A percentile compares a stretch with the other conserved stretches of the same genome.
phyloP scores from a whole-genome alignment of 345 rosid genomes.

The Arabidopsis suecica region DNA sequence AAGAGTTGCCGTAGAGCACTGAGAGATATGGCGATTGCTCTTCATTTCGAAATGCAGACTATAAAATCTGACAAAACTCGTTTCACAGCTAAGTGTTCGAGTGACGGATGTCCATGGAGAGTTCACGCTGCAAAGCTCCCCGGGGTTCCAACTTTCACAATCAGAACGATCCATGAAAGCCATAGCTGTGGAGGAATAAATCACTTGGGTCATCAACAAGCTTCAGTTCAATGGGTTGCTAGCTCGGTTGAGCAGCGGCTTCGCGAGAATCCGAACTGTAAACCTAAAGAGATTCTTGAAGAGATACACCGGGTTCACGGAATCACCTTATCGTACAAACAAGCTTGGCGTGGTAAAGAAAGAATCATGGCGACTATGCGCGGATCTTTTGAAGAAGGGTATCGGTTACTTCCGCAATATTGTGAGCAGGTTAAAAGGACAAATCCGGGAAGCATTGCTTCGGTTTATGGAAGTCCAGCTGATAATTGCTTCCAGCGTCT shows the following conservation, averaged over 20 bases:
- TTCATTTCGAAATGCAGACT: constrained; percentile 97
- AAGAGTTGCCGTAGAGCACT: constrained; percentile 94
- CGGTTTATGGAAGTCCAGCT: constrained; percentile 74
- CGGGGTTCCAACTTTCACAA: constrained; percentile 95
- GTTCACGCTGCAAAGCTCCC: constrained; percentile 98
- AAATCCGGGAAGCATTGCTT: constrained; percentile 90
- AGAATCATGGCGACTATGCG: constrained; percentile 98
- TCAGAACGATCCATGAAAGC: constrained; percentile 84
- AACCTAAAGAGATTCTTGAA: constrained; percentile 96
- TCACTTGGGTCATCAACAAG: constrained; percentile 98
- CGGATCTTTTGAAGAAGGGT: constrained; percentile 98
- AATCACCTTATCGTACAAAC: constrained; percentile 92
- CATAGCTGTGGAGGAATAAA: constrained; percentile 93
- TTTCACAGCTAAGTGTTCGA: constrained; percentile 98
- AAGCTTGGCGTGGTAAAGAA: constrained; percentile 99
- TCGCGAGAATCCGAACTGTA: constrained; percentile 90
- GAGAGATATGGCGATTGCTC: constrained; percentile 95
- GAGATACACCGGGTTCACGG: constrained; percentile 97
- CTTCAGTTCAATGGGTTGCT: constrained; percentile 99
- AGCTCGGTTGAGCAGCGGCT: constrained; percentile 91
- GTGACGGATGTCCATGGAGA: constrained; percentile 97
- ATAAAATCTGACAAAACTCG: constrained; percentile 98
- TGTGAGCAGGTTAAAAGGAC: constrained; percentile 92
- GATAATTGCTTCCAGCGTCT: constrained; percentile 94
- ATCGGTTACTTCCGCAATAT: constrained; percentile 89